Evolutionary conservation across 306 rosid species (phyloP).

Genomic region (Myrica gale): DNA sequence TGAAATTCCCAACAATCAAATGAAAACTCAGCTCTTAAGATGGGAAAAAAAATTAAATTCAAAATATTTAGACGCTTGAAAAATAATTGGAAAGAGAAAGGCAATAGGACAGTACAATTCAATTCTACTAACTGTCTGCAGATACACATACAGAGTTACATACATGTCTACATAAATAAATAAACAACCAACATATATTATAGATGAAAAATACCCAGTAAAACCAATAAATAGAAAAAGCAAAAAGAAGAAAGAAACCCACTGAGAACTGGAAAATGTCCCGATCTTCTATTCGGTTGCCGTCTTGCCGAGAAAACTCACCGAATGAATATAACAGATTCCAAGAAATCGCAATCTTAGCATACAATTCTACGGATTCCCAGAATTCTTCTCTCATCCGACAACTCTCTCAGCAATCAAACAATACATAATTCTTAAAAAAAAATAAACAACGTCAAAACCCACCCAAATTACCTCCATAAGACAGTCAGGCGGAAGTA

Average conservation of each 20-base stretch:
- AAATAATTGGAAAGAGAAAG: background rate
- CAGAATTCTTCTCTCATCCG: background rate
- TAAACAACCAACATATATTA: no score
- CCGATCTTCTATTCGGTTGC: background rate
- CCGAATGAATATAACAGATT: background rate
- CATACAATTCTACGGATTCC: background rate
- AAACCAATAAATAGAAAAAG: background rate
- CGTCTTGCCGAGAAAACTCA: background rate
- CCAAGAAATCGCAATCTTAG: background rate
- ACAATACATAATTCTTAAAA: background rate
- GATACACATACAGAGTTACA: no score
- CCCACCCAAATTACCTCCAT: constrained; percentile 33
- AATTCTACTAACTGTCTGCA: no score
- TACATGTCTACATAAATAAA: no score
- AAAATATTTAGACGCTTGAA: background rate
- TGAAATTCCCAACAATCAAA: background rate
- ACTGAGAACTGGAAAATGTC: background rate
- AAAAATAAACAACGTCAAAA: background rate
- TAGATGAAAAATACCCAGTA: background rate
- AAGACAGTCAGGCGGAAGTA: background rate
- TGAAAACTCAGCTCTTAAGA: constrained; percentile 6
- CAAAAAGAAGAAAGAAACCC: background rate
- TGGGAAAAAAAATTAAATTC: background rate
- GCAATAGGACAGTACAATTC: background rate
- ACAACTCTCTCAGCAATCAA: background rate